Evolutionary conservation across 176 grass and related monocot species (phyloP).

Genomic region (Oryza glaberrima): DNA sequence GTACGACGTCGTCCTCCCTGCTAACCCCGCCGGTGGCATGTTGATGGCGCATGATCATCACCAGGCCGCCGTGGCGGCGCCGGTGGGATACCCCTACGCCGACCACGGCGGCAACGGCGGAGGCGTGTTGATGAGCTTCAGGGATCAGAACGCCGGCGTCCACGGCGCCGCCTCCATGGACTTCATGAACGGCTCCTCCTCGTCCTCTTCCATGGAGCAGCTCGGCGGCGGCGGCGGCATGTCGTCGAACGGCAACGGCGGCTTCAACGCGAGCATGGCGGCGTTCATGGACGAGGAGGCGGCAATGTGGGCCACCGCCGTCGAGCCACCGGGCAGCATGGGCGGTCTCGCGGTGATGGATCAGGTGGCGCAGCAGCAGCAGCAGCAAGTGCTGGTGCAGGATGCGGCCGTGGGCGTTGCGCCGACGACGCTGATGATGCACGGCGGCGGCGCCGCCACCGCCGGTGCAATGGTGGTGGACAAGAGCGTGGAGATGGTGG

Average conservation of each 20-base stretch:
- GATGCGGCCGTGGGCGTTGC: slow-evolving; percentile 12
- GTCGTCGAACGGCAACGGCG: slow-evolving; percentile 35
- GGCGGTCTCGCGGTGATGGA: slow-evolving; percentile 36
- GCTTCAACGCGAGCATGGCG: slow-evolving; percentile 38
- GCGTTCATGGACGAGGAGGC: slow-evolving; percentile 70
- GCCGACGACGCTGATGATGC: slow-evolving; percentile 18
- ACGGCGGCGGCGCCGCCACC: background rate
- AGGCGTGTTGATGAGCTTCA: slow-evolving; percentile 80
- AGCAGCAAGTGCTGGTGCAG: slow-evolving; percentile 36
- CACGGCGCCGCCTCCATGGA: slow-evolving; percentile 52
- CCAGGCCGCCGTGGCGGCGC: background rate
- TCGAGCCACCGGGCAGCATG: slow-evolving; percentile 31
- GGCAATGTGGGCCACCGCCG: slow-evolving; percentile 59
- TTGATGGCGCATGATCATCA: slow-evolving; percentile 45
- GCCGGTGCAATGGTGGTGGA: slow-evolving; percentile 18
- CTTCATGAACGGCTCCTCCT: slow-evolving; percentile 72
- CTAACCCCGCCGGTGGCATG: slow-evolving; percentile 16
- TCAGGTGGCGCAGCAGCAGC: slow-evolving; percentile 38
- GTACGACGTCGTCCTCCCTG: slow-evolving; percentile 44
- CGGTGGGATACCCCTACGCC: slow-evolving; percentile 53
- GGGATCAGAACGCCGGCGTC: slow-evolving; percentile 54
- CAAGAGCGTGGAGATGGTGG: slow-evolving; percentile 74
- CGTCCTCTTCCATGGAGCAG: slow-evolving; percentile 66
- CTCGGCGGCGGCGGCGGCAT: slow-evolving; percentile 37
- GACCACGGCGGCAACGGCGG: slow-evolving; percentile 38